These are phyloP conservation scores for Termitomyces bulborhizus DNA, from an alignment of 768 basidiomycete genomes.

Conservation along the genomic window DNA sequence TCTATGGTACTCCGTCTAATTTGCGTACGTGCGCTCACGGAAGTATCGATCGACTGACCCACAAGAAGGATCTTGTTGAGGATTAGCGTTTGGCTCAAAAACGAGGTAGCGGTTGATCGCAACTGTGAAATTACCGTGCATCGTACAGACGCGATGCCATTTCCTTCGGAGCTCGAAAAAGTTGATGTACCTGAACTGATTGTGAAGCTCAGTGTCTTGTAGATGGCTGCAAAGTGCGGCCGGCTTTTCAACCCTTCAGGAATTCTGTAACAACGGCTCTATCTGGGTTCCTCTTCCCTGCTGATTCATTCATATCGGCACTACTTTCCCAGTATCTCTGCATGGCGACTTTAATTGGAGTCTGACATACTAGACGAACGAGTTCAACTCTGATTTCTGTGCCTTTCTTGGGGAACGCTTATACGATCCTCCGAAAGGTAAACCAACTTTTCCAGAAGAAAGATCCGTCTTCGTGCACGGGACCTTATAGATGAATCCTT, in stretches of 20 bases:
- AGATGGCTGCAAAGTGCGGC: too few species aligned
- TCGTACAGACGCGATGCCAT: background rate
- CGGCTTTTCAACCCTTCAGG: too few species aligned
- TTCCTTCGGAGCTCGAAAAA: background rate
- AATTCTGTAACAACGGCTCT: too few species aligned
- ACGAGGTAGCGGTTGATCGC: background rate
- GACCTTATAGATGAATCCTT: background rate
- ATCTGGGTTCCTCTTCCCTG: too few species aligned
- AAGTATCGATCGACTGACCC: background rate
- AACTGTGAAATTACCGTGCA: background rate
- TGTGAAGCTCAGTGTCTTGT: too few species aligned
- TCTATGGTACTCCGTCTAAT: background rate
- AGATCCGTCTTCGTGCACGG: background rate
- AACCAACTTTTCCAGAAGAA: background rate
- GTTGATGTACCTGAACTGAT: background rate
- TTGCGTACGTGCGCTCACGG: background rate
- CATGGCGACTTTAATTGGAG: too few species aligned
- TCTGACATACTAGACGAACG: too few species aligned
- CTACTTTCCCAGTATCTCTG: too few species aligned
- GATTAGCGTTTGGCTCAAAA: background rate
- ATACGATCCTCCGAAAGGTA: background rate
- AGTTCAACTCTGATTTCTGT: background rate
- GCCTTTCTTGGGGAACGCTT: background rate
- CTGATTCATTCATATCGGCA: too few species aligned
- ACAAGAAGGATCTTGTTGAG: background rate